A percentile compares a stretch with the other conserved stretches of the same genome.
Conservation (phyloP, 139 green algal genomes). For the Chlamydomonas incerta region DNA sequence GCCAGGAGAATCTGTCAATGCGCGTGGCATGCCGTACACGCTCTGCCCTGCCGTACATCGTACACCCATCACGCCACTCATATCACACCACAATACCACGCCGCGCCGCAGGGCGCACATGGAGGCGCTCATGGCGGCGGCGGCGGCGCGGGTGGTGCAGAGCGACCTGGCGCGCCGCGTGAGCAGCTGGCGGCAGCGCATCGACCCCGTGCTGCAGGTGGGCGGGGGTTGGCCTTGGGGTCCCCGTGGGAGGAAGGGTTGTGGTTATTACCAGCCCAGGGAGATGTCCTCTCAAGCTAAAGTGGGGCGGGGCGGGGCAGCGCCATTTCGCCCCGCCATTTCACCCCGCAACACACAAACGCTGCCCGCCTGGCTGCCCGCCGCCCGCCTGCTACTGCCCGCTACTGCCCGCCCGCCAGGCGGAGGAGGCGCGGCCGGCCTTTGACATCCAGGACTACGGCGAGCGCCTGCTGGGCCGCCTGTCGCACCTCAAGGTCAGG, state of each 20-base stretch:
- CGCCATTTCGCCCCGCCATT: too few relatives aligned
- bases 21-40: background rate
- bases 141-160: slow-evolving; percentile 62
- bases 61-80: too few relatives aligned
- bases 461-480: slow-evolving; percentile 54
- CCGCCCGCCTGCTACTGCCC: too few relatives aligned
- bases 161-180: slow-evolving; percentile 68
- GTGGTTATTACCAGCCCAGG: background rate
- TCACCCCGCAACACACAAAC: too few relatives aligned
- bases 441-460: slow-evolving; percentile 80
- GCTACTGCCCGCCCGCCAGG: background rate
- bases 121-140: slow-evolving; percentile 59
- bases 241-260: background rate
- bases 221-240: background rate
- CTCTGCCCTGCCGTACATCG: background rate
- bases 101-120: slow-evolving; percentile 63
- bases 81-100: too few relatives aligned
- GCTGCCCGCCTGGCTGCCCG: too few relatives aligned
- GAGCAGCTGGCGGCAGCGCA: slow-evolving; percentile 61
- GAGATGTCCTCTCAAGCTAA: too few relatives aligned
- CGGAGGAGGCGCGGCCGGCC: slow-evolving; percentile 56
- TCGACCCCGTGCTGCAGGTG: slow-evolving; percentile 64
- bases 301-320: too few relatives aligned
- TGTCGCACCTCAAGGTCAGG: slow-evolving; percentile 11
- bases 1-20: background rate